phyloP scores from a whole-genome alignment of 2,329 filamentous ascomycete genomes.

The Fusarium sp. region DNA sequence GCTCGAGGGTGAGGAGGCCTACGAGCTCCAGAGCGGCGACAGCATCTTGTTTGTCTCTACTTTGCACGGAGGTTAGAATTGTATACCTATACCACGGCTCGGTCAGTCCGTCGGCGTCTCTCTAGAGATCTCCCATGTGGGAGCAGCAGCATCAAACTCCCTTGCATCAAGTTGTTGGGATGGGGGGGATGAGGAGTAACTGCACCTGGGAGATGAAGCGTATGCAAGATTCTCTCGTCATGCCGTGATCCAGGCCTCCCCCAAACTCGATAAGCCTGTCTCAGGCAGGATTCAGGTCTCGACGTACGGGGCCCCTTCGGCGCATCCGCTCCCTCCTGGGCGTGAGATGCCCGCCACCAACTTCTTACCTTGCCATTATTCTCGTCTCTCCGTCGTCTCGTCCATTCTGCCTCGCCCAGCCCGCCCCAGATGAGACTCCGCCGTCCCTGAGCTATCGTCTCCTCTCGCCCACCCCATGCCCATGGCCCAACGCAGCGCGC shows the following conservation, averaged over 20 bases:
- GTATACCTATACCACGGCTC: conserved; percentile 11
- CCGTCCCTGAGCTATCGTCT: conserved; percentile 6
- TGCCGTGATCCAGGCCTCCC: neutral
- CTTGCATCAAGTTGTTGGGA: conserved; percentile 40
- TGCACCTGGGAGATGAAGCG: conserved; percentile 24
- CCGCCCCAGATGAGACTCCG: conserved; percentile 39
- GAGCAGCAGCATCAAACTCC: conserved; percentile 23
- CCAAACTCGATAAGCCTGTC: conserved; percentile 22
- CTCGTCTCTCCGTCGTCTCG: conserved; percentile 14
- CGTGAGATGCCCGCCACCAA: neutral
- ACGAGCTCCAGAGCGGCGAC: conserved; percentile 84
- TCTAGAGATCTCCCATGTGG: conserved; percentile 32
- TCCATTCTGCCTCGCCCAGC: conserved; percentile 29
- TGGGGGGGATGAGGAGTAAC: conserved; percentile 9
- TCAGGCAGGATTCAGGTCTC: conserved; percentile 31
- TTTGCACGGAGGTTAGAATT: conserved; percentile 83
- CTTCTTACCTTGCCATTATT: neutral
- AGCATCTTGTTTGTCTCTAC: conserved; percentile 97
- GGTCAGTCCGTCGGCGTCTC: conserved; percentile 18
- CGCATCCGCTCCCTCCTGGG: neutral
- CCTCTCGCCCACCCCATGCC: neutral
- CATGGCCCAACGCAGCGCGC: neutral
- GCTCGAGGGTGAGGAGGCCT: conserved; percentile 92
- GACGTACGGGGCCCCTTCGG: conserved; percentile 3
- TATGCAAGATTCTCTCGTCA: conserved; percentile 16